phyloP scores from a whole-genome alignment of 192 early-diverging fungal genomes.

The Linnemannia zychae region DNA sequence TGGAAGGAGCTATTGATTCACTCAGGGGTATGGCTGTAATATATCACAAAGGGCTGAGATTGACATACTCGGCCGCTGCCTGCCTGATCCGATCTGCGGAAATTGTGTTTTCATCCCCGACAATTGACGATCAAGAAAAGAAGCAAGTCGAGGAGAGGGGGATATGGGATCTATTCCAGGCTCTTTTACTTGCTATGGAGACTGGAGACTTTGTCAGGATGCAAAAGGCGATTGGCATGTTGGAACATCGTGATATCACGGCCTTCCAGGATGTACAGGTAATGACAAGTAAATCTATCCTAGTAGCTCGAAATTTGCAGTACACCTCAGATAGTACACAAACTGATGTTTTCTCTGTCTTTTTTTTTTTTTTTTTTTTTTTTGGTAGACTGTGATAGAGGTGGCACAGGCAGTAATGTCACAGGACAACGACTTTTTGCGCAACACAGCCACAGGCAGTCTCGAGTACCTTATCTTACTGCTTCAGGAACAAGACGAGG shows the following conservation, averaged over 20 bases:
- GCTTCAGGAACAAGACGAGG: neutral
- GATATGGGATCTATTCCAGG: slow-evolving; percentile 44
- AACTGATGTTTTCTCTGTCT: neutral
- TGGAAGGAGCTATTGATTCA: neutral
- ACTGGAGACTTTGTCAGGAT: slow-evolving; percentile 49
- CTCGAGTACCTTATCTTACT: slow-evolving; percentile 33
- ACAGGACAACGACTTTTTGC: slow-evolving; percentile 49
- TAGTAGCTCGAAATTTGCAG: neutral
- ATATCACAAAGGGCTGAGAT: slow-evolving; percentile 23
- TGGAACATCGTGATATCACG: neutral
- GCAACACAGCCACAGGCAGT: slow-evolving; percentile 9
- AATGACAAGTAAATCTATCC: neutral
- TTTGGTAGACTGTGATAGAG: slow-evolving; percentile 15
- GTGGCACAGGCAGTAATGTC: slow-evolving; percentile 33
- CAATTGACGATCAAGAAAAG: neutral
- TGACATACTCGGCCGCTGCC: slow-evolving; percentile 28
- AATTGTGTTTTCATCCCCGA: neutral
- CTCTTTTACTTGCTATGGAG: slow-evolving; percentile 40
- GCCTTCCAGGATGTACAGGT: slow-evolving; percentile 27
- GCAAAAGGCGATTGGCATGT: slow-evolving; percentile 2
- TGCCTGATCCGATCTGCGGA: slow-evolving; percentile 36
- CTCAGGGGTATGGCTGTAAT: slow-evolving; percentile 27
- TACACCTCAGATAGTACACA: neutral
- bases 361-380: neutral
- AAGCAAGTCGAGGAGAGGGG: neutral